These are phyloP conservation scores for Endotrypanum monterogeii DNA, from an alignment of 208 protist species.

Conservation along the genomic window DNA sequence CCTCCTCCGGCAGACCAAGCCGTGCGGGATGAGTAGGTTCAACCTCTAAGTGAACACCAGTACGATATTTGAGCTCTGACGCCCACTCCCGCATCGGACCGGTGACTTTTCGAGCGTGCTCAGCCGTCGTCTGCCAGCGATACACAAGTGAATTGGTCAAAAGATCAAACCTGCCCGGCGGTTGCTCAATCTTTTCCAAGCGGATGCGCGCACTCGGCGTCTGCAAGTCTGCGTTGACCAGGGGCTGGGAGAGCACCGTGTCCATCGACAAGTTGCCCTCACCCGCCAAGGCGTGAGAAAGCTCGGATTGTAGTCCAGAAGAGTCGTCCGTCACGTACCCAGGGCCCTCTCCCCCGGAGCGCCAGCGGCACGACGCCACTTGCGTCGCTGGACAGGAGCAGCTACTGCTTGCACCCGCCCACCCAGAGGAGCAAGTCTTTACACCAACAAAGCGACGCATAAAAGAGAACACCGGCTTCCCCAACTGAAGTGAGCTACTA, in stretches of 20 bases:
- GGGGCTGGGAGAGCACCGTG: conserved; percentile 28
- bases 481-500: background rate
- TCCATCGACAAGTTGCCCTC: conserved; percentile 44
- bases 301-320: conserved; percentile 59
- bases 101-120: conserved; percentile 70
- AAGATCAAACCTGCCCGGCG: conserved; percentile 83
- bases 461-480: background rate
- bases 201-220: conserved; percentile 38
- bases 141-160: conserved; percentile 90
- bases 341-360: conserved; percentile 7
- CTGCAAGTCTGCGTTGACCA: conserved; percentile 29
- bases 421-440: background rate
- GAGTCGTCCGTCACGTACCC: conserved; percentile 36
- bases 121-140: conserved; percentile 84
- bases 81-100: conserved; percentile 92
- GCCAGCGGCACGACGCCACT: conserved; percentile 15
- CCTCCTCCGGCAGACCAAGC: conserved; percentile 23
- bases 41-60: conserved; percentile 86
- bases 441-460: background rate
- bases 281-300: conserved; percentile 51
- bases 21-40: conserved; percentile 78
- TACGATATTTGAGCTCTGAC: conserved; percentile 90
- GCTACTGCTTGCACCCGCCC: background rate
- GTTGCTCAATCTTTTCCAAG: conserved; percentile 65
- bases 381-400: background rate